Evolutionary conservation across 139 green algal species (phyloP), one percentile per base, ranked within the genome.

Genomic region (Yamagishiella unicocca): DNA sequence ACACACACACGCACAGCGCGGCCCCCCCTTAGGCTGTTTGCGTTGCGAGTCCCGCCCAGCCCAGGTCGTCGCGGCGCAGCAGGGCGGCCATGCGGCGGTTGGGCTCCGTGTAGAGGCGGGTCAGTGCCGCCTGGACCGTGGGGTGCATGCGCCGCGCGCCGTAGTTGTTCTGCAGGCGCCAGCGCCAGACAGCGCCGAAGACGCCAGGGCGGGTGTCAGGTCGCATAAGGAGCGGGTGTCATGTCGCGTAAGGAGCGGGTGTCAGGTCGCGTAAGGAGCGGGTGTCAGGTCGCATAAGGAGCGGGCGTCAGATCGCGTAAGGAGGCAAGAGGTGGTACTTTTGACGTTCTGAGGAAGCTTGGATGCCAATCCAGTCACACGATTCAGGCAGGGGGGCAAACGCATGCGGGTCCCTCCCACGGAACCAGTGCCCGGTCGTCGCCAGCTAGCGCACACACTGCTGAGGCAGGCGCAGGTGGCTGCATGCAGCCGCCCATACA

Each of bases 131-230:
- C 17, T 14, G 14, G 4, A 25, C 83, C 6, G 35, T 45, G 46
- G 83, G 83, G 70, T 88, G 83, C 67, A 88, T 45, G 2, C 7
- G 29, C 19, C 83, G 83, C 0, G 42, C n/a, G 42, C 53, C 68
- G 72, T 88, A 88, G 22, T 80, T 64, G 38, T 88, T 88, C 83
- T 88, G 83, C 27, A 61, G 27, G 29, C 5, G n/a, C n/a, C n/a
- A n/a, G n/a, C n/a, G n/a, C n/a, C n/a, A n/a, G n/a, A n/a, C n/a
- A n/a, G n/a, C n/a, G n/a, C n/a, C n/a, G 4, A 35, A 71, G 62
- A 40, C 29, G 62, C 22, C 22, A 9, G n/a, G 19, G 62, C 29
- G 62, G 4, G 12, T 58, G 14, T 12, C 50, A 58, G 58, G 19
- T 27, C 6, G 58, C 22, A 67, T 67, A 24, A 9, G 22, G n/a